Conservation (phyloP, 2,329 filamentous ascomycete species). For the Colletotrichum noveboracense region DNA sequence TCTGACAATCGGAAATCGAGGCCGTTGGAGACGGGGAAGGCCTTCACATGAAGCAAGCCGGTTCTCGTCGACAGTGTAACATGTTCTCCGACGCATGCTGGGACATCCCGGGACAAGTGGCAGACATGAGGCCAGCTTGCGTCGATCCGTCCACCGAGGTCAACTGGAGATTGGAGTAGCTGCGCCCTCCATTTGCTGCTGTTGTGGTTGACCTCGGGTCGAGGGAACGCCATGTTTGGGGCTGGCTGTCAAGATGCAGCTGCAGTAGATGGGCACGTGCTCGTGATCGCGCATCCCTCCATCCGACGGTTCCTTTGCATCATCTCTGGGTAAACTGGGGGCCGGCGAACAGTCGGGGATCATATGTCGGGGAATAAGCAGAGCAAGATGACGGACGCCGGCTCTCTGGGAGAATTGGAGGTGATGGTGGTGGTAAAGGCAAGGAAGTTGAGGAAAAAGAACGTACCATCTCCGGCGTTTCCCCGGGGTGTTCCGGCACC, state of each 20-base stretch:
- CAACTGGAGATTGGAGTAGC: background rate
- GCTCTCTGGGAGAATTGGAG: background rate
- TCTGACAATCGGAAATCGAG: background rate
- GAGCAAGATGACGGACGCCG: background rate
- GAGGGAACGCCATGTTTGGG: background rate
- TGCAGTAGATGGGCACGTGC: background rate
- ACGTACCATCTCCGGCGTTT: slow-evolving; percentile 17
- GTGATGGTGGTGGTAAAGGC: background rate
- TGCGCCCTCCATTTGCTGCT: background rate
- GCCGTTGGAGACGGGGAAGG: background rate
- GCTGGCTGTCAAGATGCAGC: background rate
- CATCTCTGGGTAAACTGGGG: background rate
- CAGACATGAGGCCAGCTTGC: background rate
- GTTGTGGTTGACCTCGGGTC: background rate
- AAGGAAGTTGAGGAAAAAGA: background rate
- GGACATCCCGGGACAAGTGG: background rate
- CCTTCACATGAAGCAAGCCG: background rate
- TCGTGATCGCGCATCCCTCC: background rate
- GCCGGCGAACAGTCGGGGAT: background rate
- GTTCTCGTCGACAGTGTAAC: background rate
- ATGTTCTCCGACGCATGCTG: background rate
- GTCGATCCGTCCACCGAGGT: background rate
- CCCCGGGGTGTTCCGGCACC: slow-evolving; percentile 13
- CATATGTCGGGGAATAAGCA: background rate
- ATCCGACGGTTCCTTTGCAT: background rate